Conservation (phyloP, 148 eudicot species). For the Oxyria digyna region DNA sequence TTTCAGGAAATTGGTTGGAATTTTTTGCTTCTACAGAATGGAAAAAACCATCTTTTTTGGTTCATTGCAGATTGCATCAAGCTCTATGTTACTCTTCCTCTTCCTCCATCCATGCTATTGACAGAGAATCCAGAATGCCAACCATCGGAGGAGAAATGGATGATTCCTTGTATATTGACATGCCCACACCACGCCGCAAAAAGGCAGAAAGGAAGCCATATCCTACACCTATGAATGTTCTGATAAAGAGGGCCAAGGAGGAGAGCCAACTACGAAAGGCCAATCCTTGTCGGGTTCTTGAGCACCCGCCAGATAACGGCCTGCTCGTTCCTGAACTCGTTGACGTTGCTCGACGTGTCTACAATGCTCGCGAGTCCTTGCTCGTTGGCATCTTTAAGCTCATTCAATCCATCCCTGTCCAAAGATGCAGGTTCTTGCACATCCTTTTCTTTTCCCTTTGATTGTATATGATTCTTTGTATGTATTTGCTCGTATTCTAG, state of each 20-base stretch:
- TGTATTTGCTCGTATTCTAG: background rate
- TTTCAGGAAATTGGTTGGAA: no score
- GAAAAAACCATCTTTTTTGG: background rate
- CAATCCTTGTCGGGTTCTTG: slow-evolving; percentile 39
- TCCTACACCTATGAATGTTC: slow-evolving; percentile 44
- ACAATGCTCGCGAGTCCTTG: slow-evolving; percentile 34
- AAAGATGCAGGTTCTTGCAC: slow-evolving; percentile 38
- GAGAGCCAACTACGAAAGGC: slow-evolving; percentile 36
- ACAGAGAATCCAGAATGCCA: background rate
- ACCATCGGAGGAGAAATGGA: slow-evolving; percentile 18
- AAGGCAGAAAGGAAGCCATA: slow-evolving; percentile 53
- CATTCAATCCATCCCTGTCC: slow-evolving; percentile 23
- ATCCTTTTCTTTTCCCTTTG: background rate
- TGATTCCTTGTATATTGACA: slow-evolving; percentile 31
- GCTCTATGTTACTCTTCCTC: slow-evolving; percentile 1
- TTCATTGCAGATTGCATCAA: background rate
- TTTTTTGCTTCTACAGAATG: no score
- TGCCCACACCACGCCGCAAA: slow-evolving; percentile 28
- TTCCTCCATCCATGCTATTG: background rate
- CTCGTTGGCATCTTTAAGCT: slow-evolving; percentile 38
- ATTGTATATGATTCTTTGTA: slow-evolving; percentile 3
- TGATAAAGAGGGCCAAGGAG: slow-evolving; percentile 43
- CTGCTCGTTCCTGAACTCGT: slow-evolving; percentile 49
- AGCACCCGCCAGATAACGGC: slow-evolving; percentile 50
- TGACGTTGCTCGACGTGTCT: slow-evolving; percentile 33